phyloP scores from a whole-genome alignment of 805 yeast genomes.

The Nakazawaea ishiwadae region DNA sequence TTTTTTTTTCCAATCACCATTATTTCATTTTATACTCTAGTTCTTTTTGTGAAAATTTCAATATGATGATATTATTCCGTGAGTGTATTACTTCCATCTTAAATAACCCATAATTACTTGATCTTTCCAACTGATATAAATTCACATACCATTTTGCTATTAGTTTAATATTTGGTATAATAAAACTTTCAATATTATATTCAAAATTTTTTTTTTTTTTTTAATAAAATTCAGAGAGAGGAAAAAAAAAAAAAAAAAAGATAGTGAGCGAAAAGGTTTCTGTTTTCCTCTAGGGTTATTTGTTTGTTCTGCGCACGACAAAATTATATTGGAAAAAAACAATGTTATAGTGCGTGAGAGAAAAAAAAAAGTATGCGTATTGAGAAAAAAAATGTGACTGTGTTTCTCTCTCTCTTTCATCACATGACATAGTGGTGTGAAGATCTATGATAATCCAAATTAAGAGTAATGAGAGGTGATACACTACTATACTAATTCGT shows the following conservation, averaged over 20 bases:
- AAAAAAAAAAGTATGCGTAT: background rate
- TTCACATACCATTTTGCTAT: slow-evolving; percentile 15
- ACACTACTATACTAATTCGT: too few relatives aligned
- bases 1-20: too few relatives aligned
- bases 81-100: too few relatives aligned
- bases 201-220: slow-evolving; percentile 6
- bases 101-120: too few relatives aligned
- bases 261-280: background rate
- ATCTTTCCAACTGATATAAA: background rate
- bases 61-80: too few relatives aligned
- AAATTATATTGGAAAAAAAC: background rate
- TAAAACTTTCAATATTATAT: slow-evolving; percentile 6
- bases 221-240: too few relatives aligned
- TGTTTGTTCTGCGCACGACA: too few relatives aligned
- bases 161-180: slow-evolving; percentile 1
- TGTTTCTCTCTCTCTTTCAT: background rate
- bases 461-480: too few relatives aligned
- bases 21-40: too few relatives aligned
- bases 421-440: background rate
- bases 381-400: background rate
- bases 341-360: background rate
- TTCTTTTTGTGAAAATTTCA: too few relatives aligned
- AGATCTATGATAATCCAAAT: too few relatives aligned
- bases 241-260: background rate
- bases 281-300: background rate